phyloP scores from a whole-genome alignment of 371 early-diverging fungal species.

The Sanchytrium tribonematis region DNA sequence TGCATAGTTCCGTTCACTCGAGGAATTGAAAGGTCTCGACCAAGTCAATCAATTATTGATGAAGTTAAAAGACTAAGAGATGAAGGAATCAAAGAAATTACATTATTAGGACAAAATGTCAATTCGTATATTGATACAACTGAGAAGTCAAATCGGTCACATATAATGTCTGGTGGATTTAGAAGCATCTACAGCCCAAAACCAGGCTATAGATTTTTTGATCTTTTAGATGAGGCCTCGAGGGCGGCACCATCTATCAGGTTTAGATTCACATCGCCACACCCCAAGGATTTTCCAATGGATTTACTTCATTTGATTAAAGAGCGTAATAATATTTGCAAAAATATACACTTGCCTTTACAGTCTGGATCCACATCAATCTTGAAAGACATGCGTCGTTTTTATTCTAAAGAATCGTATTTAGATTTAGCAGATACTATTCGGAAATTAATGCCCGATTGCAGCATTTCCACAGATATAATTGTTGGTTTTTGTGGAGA shows the following conservation, averaged over 20 bases:
- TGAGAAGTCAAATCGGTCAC: not conserved
- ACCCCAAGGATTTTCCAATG: constrained; percentile 1
- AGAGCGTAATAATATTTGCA: not conserved
- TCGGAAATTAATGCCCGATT: not conserved
- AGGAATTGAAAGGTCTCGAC: not conserved
- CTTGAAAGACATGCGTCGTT: not conserved
- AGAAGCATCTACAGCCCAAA: not conserved
- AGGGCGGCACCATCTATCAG: not conserved
- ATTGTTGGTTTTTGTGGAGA: not conserved
- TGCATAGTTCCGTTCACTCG: not conserved
- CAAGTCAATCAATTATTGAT: not conserved
- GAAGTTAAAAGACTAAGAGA: not conserved
- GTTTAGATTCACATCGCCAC: not conserved
- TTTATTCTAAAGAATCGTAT: not conserved
- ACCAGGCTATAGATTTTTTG: not conserved
- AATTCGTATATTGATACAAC: not conserved
- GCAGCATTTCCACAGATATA: not conserved
- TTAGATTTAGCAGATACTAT: not conserved
- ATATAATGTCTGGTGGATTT: constrained; percentile 1
- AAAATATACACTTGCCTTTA: not conserved
- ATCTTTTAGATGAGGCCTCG: not conserved
- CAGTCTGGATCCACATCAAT: not conserved
- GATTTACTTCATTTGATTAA: not conserved
- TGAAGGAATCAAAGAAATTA: not conserved
- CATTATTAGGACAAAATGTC: constrained; percentile 1